phyloP scores from a whole-genome alignment of 2,329 filamentous ascomycete genomes.

The Blumeria graminis region DNA sequence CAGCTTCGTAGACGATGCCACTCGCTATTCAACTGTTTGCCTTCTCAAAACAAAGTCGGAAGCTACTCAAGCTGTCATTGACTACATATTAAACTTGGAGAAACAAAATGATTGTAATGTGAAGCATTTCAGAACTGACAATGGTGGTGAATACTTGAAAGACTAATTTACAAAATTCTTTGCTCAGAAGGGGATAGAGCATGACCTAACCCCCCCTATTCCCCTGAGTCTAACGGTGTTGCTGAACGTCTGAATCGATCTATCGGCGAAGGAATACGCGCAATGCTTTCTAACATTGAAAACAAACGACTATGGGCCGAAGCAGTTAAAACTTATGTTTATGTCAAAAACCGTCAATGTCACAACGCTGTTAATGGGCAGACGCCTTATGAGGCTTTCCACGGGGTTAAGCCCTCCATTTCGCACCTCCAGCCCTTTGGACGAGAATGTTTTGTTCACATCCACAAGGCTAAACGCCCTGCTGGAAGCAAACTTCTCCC shows the following conservation, averaged over 20 bases:
- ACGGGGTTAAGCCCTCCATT: neutral
- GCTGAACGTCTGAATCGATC: neutral
- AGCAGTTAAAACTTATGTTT: neutral
- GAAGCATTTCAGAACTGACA: neutral
- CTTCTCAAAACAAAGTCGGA: neutral
- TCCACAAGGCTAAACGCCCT: neutral
- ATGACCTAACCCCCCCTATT: neutral
- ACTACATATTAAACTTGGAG: neutral
- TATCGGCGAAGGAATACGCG: neutral
- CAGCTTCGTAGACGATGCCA: neutral
- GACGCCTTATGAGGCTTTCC: neutral
- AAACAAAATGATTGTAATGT: neutral
- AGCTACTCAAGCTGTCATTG: neutral
- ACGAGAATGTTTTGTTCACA: neutral
- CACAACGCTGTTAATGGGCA: neutral
- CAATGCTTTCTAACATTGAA: neutral
- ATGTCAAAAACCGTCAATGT: conserved; percentile 1
- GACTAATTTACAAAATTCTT: neutral
- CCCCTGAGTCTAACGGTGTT: neutral
- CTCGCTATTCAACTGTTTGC: neutral
- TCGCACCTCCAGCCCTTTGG: neutral
- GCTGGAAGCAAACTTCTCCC: neutral
- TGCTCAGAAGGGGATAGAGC: neutral
- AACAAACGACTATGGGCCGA: neutral
- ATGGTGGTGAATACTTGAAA: neutral